A percentile compares a stretch with the other conserved stretches of the same genome.
These are phyloP conservation scores for Colletotrichum neosansevieriae DNA, from an alignment of 2,329 filamentous ascomycete species.

Conservation along the genomic window DNA sequence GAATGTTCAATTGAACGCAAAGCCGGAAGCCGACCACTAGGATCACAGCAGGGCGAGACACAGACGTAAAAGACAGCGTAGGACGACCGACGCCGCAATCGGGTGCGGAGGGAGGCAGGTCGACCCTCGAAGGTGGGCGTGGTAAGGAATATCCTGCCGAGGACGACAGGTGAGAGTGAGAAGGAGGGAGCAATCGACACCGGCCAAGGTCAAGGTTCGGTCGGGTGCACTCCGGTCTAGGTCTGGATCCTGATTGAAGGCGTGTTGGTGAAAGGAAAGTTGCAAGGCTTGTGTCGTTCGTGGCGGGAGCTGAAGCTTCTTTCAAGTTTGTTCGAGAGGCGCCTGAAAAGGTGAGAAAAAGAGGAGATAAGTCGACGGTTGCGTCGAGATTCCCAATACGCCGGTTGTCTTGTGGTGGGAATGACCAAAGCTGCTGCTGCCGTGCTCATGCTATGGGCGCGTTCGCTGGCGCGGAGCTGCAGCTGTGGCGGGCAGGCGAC, in stretches of 20 bases:
- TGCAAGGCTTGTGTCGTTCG: neutral
- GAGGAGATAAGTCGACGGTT: constrained; percentile 18
- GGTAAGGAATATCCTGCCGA: constrained; percentile 32
- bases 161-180: constrained; percentile 11
- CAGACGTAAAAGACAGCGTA: constrained; percentile 18
- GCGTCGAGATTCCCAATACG: constrained; percentile 9
- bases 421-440: constrained; percentile 31
- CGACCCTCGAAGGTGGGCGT: constrained; percentile 16
- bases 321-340: neutral
- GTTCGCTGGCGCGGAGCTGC: constrained; percentile 43
- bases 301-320: constrained; percentile 12
- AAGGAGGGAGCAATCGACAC: constrained; percentile 1
- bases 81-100: constrained; percentile 27
- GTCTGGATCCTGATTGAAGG: neutral
- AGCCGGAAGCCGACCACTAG: constrained; percentile 23
- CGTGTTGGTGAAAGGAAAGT: constrained; percentile 9
- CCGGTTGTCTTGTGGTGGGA: constrained; percentile 26
- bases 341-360: constrained; percentile 13
- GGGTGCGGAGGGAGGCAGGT: neutral
- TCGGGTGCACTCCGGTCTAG: constrained; percentile 14
- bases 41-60: constrained; percentile 29
- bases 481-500: constrained; percentile 41
- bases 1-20: constrained; percentile 29
- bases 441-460: constrained; percentile 36
- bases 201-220: constrained; percentile 6